Base-by-base conservation (phyloP, 768 basidiomycete species). In the Leucosporidium yakuticum region DNA sequence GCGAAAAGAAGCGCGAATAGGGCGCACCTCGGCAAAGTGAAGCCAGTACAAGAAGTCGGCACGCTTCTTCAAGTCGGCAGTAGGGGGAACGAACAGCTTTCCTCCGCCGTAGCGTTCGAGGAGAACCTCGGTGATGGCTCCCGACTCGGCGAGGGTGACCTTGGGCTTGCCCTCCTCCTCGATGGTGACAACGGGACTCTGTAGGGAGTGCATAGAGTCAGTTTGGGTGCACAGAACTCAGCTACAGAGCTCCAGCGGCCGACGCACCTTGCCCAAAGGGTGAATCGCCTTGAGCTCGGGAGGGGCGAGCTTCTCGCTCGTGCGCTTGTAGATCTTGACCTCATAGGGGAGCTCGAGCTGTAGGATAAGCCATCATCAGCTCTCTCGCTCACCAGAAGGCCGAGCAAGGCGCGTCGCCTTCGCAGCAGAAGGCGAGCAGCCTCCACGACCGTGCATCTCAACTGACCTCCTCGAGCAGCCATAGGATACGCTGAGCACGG, bases 91-190 rank as follows among this genome's bases (percentile, higher is more conserved):
- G 2, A 49, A 25, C 25, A 71, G 54, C 36, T 65, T 50, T 12
- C 61, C 62, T 17, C 55, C 17, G 4, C 67, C 70, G 63, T 68
- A 68, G 11, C 70, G 67, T 58, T 71, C 70, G 62, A 70, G 60
- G 55, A 73, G 48, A 55, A 69, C 65, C 55, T 73, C 69, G 60
- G 47, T 47, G 39, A 73, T 73, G 19, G 72, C 69, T 25, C 69
- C 72, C 4, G 66, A 68, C 57, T 73, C 72, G 58, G 72, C 69
- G 25, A 73, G 47, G 4, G 64, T 67, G 47, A 65, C 20, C 14
- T 60, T 57, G 39, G 39, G 39, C 11, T 54, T 8, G 31, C 55
- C 61, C 14, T 19, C 25, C 11, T 73, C 69, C n/a, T 47, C 63
- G 44, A 73, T 48, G 20, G 21, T 29, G 23, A 70, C 48, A 21